phyloP scores from a whole-genome alignment of 2,329 filamentous ascomycete genomes.

The Sporothrix curviconia region DNA sequence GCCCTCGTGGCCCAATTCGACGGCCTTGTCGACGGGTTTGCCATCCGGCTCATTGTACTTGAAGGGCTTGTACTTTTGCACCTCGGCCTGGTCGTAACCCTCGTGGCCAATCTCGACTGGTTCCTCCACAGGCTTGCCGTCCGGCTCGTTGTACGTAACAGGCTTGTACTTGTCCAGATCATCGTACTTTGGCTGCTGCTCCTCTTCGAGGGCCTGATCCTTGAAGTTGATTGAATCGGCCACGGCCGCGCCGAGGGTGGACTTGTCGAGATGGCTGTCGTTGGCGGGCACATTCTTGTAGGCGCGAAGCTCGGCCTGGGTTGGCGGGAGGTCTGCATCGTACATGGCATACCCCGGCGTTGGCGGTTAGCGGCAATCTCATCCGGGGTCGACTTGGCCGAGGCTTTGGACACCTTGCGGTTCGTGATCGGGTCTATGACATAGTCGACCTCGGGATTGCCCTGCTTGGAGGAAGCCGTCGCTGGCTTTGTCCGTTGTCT shows the following conservation, averaged over 20 bases:
- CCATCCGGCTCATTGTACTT: conserved; percentile 23
- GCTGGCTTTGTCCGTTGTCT: too few species aligned
- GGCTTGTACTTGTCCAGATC: conserved; percentile 29
- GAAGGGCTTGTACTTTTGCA: conserved; percentile 20
- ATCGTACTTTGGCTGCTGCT: conserved; percentile 5
- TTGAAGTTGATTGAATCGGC: background rate
- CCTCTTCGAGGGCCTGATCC: background rate
- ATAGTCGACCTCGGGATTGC: conserved; percentile 28
- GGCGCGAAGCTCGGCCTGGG: conserved; percentile 28
- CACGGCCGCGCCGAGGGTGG: background rate
- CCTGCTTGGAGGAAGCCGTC: too few species aligned
- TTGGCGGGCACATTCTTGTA: conserved; percentile 24
- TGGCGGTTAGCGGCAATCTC: conserved; percentile 22
- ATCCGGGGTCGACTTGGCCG: conserved; percentile 19
- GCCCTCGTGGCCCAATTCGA: background rate
- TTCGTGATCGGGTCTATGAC: conserved; percentile 56
- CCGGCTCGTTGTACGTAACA: conserved; percentile 18
- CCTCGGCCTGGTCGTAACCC: conserved; percentile 15
- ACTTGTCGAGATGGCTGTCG: background rate
- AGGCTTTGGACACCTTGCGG: conserved; percentile 36
- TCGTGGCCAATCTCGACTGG: conserved; percentile 22
- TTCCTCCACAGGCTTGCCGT: conserved; percentile 17
- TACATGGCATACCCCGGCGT: background rate
- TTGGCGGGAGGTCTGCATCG: conserved; percentile 13
- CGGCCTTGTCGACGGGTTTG: conserved; percentile 10